Evolutionary conservation across 805 yeast genomes (phyloP).

Genomic region (Wickerhamiella nectarea): DNA sequence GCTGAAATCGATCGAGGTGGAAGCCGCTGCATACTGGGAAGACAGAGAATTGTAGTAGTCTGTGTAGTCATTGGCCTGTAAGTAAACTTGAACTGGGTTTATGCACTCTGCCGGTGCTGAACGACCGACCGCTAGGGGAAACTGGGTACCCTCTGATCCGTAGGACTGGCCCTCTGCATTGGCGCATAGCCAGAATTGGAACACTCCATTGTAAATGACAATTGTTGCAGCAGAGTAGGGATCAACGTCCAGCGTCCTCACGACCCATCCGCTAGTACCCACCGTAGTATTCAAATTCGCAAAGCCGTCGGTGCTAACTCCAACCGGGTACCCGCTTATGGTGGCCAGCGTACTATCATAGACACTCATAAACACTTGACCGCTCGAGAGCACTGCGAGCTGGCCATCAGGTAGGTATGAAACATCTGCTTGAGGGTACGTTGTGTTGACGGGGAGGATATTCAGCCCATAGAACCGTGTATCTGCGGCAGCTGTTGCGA

Average conservation of each 20-base stretch:
- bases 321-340: not conserved
- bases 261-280: not conserved
- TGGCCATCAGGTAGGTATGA: not conserved
- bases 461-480: not conserved
- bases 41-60: not conserved
- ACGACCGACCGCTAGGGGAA: not conserved
- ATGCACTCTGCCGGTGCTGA: not conserved
- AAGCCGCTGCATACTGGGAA: not conserved
- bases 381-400: not conserved
- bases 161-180: not conserved
- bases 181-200: not conserved
- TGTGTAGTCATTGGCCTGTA: not conserved
- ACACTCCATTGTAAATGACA: not conserved
- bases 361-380: not conserved
- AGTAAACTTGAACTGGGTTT: not conserved
- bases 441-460: not conserved
- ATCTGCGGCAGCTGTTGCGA: not conserved
- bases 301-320: not conserved
- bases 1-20: not conserved
- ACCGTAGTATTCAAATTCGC: not conserved
- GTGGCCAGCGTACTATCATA: not conserved
- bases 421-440: not conserved
- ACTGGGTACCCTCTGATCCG: not conserved
- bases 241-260: not conserved
- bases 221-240: not conserved